Evolutionary conservation across 139 green algal genomes (phyloP), one percentile per base, ranked within the genome.

Genomic region (Diplosphaera chodatii): DNA sequence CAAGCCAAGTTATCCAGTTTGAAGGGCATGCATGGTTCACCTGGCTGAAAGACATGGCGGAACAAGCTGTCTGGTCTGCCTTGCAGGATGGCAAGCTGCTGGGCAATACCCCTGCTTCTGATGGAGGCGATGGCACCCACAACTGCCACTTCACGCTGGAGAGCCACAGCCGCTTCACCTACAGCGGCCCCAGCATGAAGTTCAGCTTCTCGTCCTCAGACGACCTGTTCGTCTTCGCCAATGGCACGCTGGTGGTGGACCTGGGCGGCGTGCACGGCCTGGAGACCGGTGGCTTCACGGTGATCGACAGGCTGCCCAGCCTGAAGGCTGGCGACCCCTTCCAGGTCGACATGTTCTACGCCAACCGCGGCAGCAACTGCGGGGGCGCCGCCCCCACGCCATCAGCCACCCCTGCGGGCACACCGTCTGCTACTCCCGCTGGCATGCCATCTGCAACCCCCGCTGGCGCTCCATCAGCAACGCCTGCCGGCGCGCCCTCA

Each of bases 111-210:
- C 48, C 48, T 25, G 48, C 48, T 18, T 3, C 48, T 59, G 48
- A 59, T 25, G 48, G n/a, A n/a, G n/a, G 48, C 48, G 48, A 59
- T 25, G 48, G 48, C 16, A 27, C 48, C 18, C 48, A 59, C 48
- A 59, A 59, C 48, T 59, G 48, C 48, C 16, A n/a, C 48, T 59
- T 59, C 48, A 59, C 48, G 48, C 48, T 59, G 48, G 48, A 59
- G 48, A 59, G 48, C 48, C 48, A 59, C 48, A 59, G 48, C 18
- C 8, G 22, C 16, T 27, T 59, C 48, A 59, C 48, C 16, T 59
- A 59, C 48, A 59, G 16, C 48, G 25, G 10, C 48, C 13, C 13
- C 16, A 18, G 3, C 16, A 23, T 59, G 48, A 59, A 25, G 13
- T 59, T 59, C 48, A 59, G 25, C 16, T 59, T 59, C 48, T 27